Evolutionary conservation across 352 stramenopile species (phyloP), one percentile per base, ranked within the genome.

Genomic region (Phytophthora brassicae): DNA sequence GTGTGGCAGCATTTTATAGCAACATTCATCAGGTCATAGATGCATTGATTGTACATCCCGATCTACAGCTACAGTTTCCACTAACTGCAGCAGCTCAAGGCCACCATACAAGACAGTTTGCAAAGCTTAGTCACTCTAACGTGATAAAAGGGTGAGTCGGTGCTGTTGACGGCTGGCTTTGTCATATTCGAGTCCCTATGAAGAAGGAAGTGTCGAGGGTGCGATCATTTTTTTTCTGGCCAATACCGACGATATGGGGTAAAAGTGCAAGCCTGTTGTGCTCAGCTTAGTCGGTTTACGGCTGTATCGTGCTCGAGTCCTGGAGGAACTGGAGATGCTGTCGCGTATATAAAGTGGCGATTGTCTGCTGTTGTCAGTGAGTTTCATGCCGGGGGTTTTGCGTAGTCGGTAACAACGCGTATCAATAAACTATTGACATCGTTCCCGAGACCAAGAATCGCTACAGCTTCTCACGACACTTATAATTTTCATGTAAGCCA

Each of bases 211-310:
- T 38, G 7, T n/a, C 31, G 8, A 38, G 31, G 31, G 31, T 38
- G 31, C 31, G 31, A 3, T 38, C 31, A 12, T 38, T 38, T 38
- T 38, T 59, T 59, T 20, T 60, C n/a, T 24, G 52, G 28, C 2
- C 52, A 51, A 26, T 60, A 60, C 4, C 41, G 42, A 35, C 24
- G 28, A 6, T 60, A 60, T 26, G 52, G 29, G 16, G 39, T 52
- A n/a, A 60, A 51, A 20, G 53, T 52, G 2, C 41, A 31, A 6
- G 19, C 31, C 7, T 35, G 28, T 8, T 42, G 11, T 51, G 8
- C 28, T 20, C 31, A 60, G 20, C 13, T 60, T 5, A 60, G 52
- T 13, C 52, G 31, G 12, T 14, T 38, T 16, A 38, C 31, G 7
- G 31, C 31, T 38, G 31, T 38, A 38, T n/a, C 31, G 7, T 38